Evolutionary conservation across 148 eudicot genomes (phyloP).

Genomic region (Rhododendron griersonianum): DNA sequence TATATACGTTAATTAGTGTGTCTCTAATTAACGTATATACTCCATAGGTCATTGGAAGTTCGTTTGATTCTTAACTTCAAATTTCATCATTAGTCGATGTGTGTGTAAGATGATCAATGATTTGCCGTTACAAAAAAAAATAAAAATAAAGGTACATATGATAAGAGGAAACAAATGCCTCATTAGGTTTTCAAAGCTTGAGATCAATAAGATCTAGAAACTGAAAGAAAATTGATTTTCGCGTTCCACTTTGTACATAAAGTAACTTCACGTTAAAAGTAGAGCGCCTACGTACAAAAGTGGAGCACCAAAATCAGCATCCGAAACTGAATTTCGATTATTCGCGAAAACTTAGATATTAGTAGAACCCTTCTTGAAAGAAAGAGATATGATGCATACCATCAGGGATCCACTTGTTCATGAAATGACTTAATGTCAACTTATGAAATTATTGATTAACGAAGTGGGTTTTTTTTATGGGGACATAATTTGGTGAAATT

Average conservation of each 20-base stretch:
- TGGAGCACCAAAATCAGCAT: too few species aligned
- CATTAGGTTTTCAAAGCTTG: not conserved
- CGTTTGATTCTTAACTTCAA: not conserved
- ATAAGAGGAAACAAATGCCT: not conserved
- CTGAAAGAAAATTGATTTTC: too few species aligned
- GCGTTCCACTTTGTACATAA: too few species aligned
- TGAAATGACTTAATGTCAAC: conserved; percentile 7
- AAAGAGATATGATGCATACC: not conserved
- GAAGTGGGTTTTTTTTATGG: not conserved
- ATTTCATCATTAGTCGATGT: not conserved
- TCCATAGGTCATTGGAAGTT: not conserved
- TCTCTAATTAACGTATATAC: too few species aligned
- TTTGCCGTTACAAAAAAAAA: not conserved
- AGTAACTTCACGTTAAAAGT: too few species aligned
- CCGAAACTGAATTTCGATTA: too few species aligned
- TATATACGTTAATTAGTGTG: too few species aligned
- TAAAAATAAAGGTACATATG: too few species aligned
- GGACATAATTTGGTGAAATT: conserved; percentile 2
- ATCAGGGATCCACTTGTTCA: not conserved
- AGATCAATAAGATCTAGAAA: not conserved
- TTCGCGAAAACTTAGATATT: not conserved
- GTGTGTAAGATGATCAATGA: not conserved
- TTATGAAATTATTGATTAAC: not conserved
- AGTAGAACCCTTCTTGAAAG: not conserved
- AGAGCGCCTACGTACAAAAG: too few species aligned